A percentile compares a stretch with the other conserved stretches of the same genome.
Conservation (phyloP, 73 alveolate species). For the Stentor coeruleus region DNA sequence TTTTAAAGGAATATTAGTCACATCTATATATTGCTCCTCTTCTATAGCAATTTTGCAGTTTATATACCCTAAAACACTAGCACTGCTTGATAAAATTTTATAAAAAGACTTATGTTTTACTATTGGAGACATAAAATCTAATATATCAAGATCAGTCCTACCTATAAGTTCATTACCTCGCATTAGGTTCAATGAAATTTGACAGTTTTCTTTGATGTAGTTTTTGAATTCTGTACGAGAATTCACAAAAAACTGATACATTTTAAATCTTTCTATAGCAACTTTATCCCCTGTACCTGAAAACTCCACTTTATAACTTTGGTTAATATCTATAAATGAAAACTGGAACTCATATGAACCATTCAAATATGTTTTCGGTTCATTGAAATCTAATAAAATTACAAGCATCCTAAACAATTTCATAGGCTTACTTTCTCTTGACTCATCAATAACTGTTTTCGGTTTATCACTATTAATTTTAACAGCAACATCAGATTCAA, state of each 20-base stretch:
- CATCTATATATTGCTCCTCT: conserved; percentile 5
- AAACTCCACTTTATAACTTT: not conserved
- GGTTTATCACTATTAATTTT: conserved; percentile 25
- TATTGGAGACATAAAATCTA: conserved; percentile 8
- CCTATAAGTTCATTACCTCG: not conserved
- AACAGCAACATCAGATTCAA: conserved; percentile 26
- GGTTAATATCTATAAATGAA: conserved; percentile 2
- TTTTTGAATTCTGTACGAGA: conserved; percentile 8
- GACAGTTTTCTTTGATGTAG: not conserved
- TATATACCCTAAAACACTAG: conserved; percentile 12
- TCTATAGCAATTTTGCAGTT: conserved; percentile 22
- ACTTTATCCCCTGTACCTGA: conserved; percentile 1
- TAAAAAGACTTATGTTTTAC: conserved; percentile 17
- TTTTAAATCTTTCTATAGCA: not conserved
- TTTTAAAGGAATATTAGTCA: not conserved
- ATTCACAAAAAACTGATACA: conserved; percentile 11
- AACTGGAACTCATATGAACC: not conserved
- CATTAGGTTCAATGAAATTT: not conserved
- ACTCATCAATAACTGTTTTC: conserved; percentile 32
- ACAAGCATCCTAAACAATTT: conserved; percentile 36
- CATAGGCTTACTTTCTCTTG: conserved; percentile 33
- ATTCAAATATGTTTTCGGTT: not conserved
- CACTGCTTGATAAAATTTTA: conserved; percentile 3
- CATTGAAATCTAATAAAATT: conserved; percentile 12
- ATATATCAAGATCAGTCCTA: not conserved